These are phyloP conservation scores for Dactylellina haptotyla DNA, from an alignment of 2,329 filamentous ascomycete species.

Conservation along the genomic window DNA sequence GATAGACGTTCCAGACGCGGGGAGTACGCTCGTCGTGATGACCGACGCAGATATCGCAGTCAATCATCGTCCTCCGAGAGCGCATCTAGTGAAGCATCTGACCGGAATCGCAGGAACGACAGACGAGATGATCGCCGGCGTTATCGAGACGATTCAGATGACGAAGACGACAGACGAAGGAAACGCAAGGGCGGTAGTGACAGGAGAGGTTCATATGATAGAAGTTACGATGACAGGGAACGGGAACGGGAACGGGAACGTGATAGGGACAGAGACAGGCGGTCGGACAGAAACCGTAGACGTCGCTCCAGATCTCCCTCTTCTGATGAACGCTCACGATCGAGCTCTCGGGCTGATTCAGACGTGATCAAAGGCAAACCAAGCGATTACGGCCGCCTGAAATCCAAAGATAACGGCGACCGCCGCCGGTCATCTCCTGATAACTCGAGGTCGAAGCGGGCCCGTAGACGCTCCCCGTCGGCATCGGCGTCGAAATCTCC, in stretches of 20 bases:
- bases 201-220: slow-evolving; percentile 29
- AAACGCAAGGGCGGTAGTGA: slow-evolving; percentile 34
- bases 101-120: slow-evolving; percentile 21
- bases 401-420: slow-evolving; percentile 27
- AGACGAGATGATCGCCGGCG: slow-evolving; percentile 38
- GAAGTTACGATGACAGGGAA: slow-evolving; percentile 22
- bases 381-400: slow-evolving; percentile 50
- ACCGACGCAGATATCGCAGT: slow-evolving; percentile 40
- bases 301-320: slow-evolving; percentile 48
- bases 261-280: slow-evolving; percentile 25
- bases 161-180: slow-evolving; percentile 26
- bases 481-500: slow-evolving; percentile 29
- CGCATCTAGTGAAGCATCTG: slow-evolving; percentile 55
- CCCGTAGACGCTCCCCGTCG: slow-evolving; percentile 45
- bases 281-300: slow-evolving; percentile 35
- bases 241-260: slow-evolving; percentile 23
- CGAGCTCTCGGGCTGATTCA: slow-evolving; percentile 49
- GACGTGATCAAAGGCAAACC: slow-evolving; percentile 45
- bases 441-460: slow-evolving; percentile 37
- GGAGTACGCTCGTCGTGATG: slow-evolving; percentile 38
- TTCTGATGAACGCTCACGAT: slow-evolving; percentile 51
- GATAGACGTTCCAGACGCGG: slow-evolving; percentile 35
- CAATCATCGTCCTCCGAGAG: slow-evolving; percentile 53
- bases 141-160: slow-evolving; percentile 38
- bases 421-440: slow-evolving; percentile 37